These are phyloP conservation scores for Isoetes taiwanensis DNA, from an alignment of 75 land plant species.

Conservation along the genomic window DNA sequence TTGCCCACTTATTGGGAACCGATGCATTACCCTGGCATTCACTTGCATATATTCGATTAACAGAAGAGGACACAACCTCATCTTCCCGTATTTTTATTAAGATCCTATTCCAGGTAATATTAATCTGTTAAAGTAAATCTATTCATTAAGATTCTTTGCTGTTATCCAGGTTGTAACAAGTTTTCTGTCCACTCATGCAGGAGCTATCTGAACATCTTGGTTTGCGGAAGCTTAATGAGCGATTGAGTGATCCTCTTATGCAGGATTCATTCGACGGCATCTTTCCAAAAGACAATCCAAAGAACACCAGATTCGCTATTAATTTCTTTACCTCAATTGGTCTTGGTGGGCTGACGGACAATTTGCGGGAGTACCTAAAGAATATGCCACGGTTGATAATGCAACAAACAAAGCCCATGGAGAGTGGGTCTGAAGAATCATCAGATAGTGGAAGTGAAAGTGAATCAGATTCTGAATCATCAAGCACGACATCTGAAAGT, in stretches of 20 bases:
- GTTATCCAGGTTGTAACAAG: no score
- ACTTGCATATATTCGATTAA: slow-evolving; percentile 59
- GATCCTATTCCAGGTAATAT: slow-evolving; percentile 84
- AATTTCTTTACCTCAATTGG: slow-evolving; percentile 91
- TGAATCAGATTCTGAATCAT: no score
- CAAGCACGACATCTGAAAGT: no score
- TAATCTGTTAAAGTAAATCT: no score
- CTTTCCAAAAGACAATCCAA: slow-evolving; percentile 73
- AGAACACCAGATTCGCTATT: slow-evolving; percentile 70
- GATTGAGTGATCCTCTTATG: slow-evolving; percentile 61
- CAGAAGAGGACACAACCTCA: slow-evolving; percentile 93
- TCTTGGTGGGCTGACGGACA: slow-evolving; percentile 86
- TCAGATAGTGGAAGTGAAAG: no score
- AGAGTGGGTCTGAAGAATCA: slow-evolving; percentile 27
- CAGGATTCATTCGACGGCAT: slow-evolving; percentile 68
- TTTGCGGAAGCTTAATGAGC: slow-evolving; percentile 59
- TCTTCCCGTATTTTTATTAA: slow-evolving; percentile 92
- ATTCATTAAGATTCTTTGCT: no score
- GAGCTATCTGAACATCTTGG: slow-evolving; percentile 80
- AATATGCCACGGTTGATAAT: slow-evolving; percentile 83
- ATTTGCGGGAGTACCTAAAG: slow-evolving; percentile 65
- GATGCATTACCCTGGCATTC: slow-evolving; percentile 87
- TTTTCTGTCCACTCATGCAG: no score
- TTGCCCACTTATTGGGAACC: slow-evolving; percentile 82
- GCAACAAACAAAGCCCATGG: slow-evolving; percentile 83